These are phyloP conservation scores for Ophiostoma piceae DNA, from an alignment of 2,329 filamentous ascomycete species.

Conservation along the genomic window DNA sequence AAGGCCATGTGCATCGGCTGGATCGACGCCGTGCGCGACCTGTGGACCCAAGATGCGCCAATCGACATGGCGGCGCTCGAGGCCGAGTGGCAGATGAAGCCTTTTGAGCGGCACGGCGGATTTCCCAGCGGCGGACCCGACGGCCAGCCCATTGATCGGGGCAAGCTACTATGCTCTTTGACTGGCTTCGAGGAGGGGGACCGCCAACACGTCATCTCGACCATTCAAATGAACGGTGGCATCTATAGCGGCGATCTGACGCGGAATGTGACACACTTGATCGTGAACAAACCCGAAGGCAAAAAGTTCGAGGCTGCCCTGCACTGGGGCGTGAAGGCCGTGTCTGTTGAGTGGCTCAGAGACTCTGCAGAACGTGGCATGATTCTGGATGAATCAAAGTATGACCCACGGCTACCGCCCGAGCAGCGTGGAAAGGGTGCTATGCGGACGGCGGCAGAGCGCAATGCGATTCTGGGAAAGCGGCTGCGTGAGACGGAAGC, in stretches of 20 bases:
- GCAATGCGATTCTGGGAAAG: conserved; percentile 52
- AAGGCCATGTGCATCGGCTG: conserved; percentile 75
- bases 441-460: conserved; percentile 40
- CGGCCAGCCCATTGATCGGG: conserved; percentile 32
- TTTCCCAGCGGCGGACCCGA: conserved; percentile 32
- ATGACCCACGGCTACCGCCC: conserved; percentile 65
- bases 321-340: conserved; percentile 72
- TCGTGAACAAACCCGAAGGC: conserved; percentile 71
- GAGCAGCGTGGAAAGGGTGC: conserved; percentile 66
- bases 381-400: conserved; percentile 81
- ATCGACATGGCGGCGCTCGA: conserved; percentile 70
- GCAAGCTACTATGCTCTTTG: conserved; percentile 48
- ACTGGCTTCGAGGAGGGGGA: conserved; percentile 58
- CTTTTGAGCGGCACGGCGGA: conserved; percentile 53
- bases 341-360: conserved; percentile 77
- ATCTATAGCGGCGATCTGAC: conserved; percentile 83
- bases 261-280: conserved; percentile 77
- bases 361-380: conserved; percentile 81
- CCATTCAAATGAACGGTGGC: conserved; percentile 67
- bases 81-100: conserved; percentile 56
- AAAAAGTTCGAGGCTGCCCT: conserved; percentile 88
- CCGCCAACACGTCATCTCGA: conserved; percentile 64
- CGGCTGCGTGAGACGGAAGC: conserved; percentile 47
- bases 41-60: conserved; percentile 75
- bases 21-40: conserved; percentile 71